A percentile compares a stretch with the other conserved stretches of the same genome.
These are phyloP conservation scores for Aspergillus egyptiacus DNA, from an alignment of 495 filamentous ascomycete species.

Conservation along the genomic window DNA sequence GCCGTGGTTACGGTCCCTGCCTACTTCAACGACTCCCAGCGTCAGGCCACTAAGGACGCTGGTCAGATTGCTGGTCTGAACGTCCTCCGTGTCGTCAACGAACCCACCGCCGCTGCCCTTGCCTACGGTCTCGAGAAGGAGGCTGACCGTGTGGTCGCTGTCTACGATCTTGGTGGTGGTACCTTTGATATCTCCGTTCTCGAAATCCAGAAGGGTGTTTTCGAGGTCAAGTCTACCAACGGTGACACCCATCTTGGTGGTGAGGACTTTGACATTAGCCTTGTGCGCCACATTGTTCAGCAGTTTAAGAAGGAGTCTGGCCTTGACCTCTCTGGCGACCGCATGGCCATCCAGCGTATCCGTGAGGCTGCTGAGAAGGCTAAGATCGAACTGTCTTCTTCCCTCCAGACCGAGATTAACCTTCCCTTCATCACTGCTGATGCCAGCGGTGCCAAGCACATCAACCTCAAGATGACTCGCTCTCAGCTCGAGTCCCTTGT, in stretches of 20 bases:
- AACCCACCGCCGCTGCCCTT: slow-evolving; percentile 90
- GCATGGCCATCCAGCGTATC: slow-evolving; percentile 99
- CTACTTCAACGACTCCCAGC: slow-evolving; percentile 98
- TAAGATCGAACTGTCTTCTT: slow-evolving; percentile 98
- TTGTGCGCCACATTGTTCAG: slow-evolving; percentile 90
- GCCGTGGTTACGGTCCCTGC: slow-evolving; percentile 94
- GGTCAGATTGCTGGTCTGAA: slow-evolving; percentile 94
- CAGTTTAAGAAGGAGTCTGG: slow-evolving; percentile 95
- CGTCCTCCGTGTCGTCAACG: slow-evolving; percentile 94
- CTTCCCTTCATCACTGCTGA: slow-evolving; percentile 98
- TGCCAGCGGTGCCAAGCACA: slow-evolving; percentile 91
- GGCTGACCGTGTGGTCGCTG: slow-evolving; percentile 81
- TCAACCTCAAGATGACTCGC: slow-evolving; percentile 91
- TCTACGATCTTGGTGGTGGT: slow-evolving; percentile 97
- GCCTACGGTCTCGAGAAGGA: slow-evolving; percentile 96
- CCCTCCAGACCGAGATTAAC: slow-evolving; percentile 96
- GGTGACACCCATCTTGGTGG: slow-evolving; percentile 97
- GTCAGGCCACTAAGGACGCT: slow-evolving; percentile 96
- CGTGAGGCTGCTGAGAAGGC: slow-evolving; percentile 99
- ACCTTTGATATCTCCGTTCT: slow-evolving; percentile 98
- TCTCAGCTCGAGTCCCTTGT: slow-evolving; percentile 89
- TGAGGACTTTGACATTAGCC: slow-evolving; percentile 95
- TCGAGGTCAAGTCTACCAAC: slow-evolving; percentile 98
- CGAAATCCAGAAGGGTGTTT: slow-evolving; percentile 96
- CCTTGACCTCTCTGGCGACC: slow-evolving; percentile 85